phyloP scores from a whole-genome alignment of 768 basidiomycete genomes.

The Tricholoma sp. region DNA sequence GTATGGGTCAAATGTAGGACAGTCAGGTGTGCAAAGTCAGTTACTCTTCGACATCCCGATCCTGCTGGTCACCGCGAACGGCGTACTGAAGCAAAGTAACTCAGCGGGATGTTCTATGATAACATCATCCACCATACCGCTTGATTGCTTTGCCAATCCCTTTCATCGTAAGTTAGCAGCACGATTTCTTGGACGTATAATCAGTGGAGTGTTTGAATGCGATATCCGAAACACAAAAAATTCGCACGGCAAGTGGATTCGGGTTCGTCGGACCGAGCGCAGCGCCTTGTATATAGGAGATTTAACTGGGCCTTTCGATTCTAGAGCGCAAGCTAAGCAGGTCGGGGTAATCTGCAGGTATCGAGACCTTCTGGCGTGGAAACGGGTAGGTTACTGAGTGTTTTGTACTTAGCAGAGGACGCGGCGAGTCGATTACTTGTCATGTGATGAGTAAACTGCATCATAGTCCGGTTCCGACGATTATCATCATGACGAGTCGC shows the following conservation, averaged over 20 bases:
- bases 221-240: background rate
- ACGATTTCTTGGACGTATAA: background rate
- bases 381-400: no score
- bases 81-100: slow-evolving; percentile 56
- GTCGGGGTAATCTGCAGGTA: no score
- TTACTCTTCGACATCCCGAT: slow-evolving; percentile 93
- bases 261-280: background rate
- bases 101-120: background rate
- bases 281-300: background rate
- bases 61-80: slow-evolving; percentile 82
- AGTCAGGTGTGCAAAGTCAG: slow-evolving; percentile 14
- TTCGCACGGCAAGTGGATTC: background rate
- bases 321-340: no score
- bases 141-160: slow-evolving; percentile 74
- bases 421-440: background rate
- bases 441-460: background rate
- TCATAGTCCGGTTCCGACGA: background rate
- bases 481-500: background rate
- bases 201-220: background rate
- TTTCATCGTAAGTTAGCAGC: slow-evolving; percentile 54
- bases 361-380: no score
- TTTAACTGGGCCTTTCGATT: background rate
- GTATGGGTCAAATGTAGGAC: background rate
- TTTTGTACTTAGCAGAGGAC: no score
- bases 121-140: slow-evolving; percentile 41